phyloP scores from a whole-genome alignment of 129 eudicot genomes.

The Erigeron canadensis region DNA sequence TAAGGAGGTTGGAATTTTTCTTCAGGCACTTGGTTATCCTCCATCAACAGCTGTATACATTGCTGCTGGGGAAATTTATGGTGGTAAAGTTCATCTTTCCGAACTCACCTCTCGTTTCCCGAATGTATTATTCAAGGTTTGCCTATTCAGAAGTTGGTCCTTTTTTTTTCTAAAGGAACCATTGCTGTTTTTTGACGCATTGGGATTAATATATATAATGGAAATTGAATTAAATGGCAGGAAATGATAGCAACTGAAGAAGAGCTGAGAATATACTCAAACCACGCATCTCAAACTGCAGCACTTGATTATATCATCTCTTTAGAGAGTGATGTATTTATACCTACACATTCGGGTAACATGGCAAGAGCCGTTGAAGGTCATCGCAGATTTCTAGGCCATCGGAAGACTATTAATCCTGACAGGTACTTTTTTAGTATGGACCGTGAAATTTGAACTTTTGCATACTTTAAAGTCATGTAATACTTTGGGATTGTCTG shows the following conservation, averaged over 20 bases:
- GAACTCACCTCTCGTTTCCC: conserved; percentile 82
- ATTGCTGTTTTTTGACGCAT: neutral
- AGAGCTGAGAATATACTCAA: conserved; percentile 53
- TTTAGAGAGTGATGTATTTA: conserved; percentile 78
- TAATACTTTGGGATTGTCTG: neutral
- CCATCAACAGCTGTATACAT: conserved; percentile 68
- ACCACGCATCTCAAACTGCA: conserved; percentile 90
- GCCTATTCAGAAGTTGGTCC: conserved; percentile 3
- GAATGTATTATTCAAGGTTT: conserved; percentile 78
- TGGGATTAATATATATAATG: neutral
- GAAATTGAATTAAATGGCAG: conserved; percentile 38
- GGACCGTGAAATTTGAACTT: neutral
- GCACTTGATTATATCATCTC: conserved; percentile 92
- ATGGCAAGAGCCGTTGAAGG: conserved; percentile 98
- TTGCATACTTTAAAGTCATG: neutral
- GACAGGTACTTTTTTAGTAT: conserved; percentile 55
- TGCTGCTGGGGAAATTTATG: conserved; percentile 98
- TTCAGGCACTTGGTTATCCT: conserved; percentile 87
- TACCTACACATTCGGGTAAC: conserved; percentile 91
- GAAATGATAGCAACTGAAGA: conserved; percentile 74
- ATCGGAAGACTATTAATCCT: conserved; percentile 78
- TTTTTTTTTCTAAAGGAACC: neutral
- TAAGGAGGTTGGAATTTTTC: conserved; percentile 88
- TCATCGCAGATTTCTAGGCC: conserved; percentile 84
- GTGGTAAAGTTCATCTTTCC: conserved; percentile 72